Evolutionary conservation across 495 filamentous ascomycete species (phyloP).

Genomic region (Achaetomiella virescens): DNA sequence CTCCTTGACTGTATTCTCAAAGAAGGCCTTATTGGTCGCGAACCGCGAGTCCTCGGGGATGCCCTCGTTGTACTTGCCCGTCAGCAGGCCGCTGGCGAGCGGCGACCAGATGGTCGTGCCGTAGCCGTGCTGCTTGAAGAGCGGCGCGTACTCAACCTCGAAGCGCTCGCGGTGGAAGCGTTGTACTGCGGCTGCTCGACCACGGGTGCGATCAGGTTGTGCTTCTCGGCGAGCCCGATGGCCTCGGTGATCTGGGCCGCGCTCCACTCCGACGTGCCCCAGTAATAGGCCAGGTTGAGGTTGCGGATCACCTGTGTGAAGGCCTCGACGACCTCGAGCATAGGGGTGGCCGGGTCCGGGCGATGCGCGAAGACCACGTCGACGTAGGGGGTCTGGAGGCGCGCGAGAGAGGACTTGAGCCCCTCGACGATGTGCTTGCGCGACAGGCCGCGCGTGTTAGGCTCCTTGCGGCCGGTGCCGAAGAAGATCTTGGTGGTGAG

Average conservation of each 20-base stretch:
- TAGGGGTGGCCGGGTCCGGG: slow-evolving; percentile 74
- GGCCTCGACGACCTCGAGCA: slow-evolving; percentile 78
- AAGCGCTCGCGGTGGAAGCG: slow-evolving; percentile 66
- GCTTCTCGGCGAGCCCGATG: slow-evolving; percentile 63
- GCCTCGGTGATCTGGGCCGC: slow-evolving; percentile 76
- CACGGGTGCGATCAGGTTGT: slow-evolving; percentile 72
- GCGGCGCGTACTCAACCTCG: slow-evolving; percentile 63
- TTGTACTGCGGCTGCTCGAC: slow-evolving; percentile 87
- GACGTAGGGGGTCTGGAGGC: slow-evolving; percentile 68
- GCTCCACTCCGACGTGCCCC: slow-evolving; percentile 85
- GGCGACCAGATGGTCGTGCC: slow-evolving; percentile 71
- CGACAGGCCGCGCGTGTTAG: slow-evolving; percentile 69
- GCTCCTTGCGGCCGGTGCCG: slow-evolving; percentile 32
- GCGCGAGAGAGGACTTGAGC: slow-evolving; percentile 54
- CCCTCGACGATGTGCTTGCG: slow-evolving; percentile 62
- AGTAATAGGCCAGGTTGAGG: slow-evolving; percentile 74
- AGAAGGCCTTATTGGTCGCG: slow-evolving; percentile 40
- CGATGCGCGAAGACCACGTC: slow-evolving; percentile 83
- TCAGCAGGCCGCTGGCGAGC: slow-evolving; percentile 62
- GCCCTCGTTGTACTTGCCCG: slow-evolving; percentile 74
- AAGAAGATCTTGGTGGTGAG: slow-evolving; percentile 71
- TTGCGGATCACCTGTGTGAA: slow-evolving; percentile 76
- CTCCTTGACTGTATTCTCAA: slow-evolving; percentile 31
- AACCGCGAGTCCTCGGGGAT: slow-evolving; percentile 53
- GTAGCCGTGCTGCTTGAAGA: slow-evolving; percentile 57